Conservation (phyloP, 2,329 filamentous ascomycete genomes). For the Fusarium citri region DNA sequence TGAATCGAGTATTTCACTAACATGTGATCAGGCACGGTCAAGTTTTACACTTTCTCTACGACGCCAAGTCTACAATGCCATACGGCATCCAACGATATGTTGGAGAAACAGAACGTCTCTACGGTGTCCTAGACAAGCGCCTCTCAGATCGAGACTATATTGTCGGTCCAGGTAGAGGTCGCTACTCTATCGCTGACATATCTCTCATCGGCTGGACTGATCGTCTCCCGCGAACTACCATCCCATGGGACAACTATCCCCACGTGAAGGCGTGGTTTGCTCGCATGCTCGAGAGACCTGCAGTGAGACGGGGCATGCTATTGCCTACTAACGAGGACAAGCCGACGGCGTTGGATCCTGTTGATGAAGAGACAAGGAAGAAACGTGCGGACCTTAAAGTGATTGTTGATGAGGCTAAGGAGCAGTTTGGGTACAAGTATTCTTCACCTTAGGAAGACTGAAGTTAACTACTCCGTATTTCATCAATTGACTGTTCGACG, state of each 20-base stretch:
- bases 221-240: constrained; percentile 54
- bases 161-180: constrained; percentile 64
- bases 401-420: constrained; percentile 56
- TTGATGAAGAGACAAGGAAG: constrained; percentile 35
- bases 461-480: not conserved
- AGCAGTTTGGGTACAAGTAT: constrained; percentile 62
- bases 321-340: constrained; percentile 64
- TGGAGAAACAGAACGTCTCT: constrained; percentile 80
- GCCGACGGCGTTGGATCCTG: constrained; percentile 33
- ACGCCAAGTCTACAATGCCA: constrained; percentile 74
- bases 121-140: constrained; percentile 76
- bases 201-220: constrained; percentile 77
- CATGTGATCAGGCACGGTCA: constrained; percentile 72
- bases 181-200: constrained; percentile 78
- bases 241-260: constrained; percentile 71
- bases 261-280: constrained; percentile 79
- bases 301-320: constrained; percentile 77
- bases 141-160: constrained; percentile 65
- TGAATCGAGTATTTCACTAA: not conserved
- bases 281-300: constrained; percentile 73
- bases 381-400: constrained; percentile 45
- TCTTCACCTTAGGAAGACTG: constrained; percentile 51
- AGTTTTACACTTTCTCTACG: constrained; percentile 75
- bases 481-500: not conserved
- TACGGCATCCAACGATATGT: constrained; percentile 80